Conservation (phyloP, 2,329 filamentous ascomycete species). For the Trichoderma arundinaceum region DNA sequence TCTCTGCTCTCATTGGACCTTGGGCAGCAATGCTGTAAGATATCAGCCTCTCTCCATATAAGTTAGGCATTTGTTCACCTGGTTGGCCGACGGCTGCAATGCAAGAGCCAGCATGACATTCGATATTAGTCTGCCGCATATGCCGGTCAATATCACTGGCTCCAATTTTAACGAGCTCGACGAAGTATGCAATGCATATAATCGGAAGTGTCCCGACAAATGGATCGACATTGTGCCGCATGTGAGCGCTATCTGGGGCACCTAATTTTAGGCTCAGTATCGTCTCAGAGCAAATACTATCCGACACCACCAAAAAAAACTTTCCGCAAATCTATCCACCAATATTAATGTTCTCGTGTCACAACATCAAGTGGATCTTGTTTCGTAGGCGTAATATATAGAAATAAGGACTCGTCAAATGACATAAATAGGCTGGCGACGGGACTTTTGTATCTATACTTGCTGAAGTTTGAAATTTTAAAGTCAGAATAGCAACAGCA, state of each 20-base stretch:
- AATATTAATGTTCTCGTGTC: not conserved
- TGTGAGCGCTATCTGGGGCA: too few relatives aligned
- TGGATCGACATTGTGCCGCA: too few relatives aligned
- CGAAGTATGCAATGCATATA: not conserved
- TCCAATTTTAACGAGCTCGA: too few relatives aligned
- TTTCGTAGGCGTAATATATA: not conserved
- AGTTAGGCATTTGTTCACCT: not conserved
- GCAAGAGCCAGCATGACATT: not conserved
- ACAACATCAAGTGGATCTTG: not conserved
- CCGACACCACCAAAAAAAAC: constrained; percentile 6
- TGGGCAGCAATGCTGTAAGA: not conserved
- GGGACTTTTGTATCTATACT: not conserved
- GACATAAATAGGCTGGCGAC: not conserved
- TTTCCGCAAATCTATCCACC: constrained; percentile 28
- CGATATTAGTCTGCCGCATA: not conserved
- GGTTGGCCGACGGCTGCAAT: not conserved
- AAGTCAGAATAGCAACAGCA: not conserved
- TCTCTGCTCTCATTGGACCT: not conserved
- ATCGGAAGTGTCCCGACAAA: not conserved
- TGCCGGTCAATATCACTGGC: not conserved
- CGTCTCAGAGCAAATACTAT: not conserved
- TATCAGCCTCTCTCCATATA: not conserved
- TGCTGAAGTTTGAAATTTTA: too few relatives aligned
- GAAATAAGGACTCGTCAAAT: not conserved
- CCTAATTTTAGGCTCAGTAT: too few relatives aligned